Conservation (phyloP, 176 grass and related monocot species). For the Aegilops speltoides region DNA sequence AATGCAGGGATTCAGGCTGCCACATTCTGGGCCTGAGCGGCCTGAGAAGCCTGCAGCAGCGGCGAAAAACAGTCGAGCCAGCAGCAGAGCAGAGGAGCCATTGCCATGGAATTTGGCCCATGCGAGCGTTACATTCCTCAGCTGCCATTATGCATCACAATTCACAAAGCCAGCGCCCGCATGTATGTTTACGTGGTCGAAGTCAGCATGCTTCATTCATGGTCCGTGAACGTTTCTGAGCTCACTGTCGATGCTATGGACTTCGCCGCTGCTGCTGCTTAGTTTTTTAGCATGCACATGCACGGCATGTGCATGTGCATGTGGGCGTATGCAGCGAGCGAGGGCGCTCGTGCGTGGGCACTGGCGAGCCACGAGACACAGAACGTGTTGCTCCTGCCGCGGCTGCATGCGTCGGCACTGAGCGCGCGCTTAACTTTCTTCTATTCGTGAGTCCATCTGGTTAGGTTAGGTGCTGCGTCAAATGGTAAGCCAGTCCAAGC, state of each 20-base stretch:
- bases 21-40: constrained; percentile 7
- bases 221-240: background rate
- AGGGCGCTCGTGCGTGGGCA: background rate
- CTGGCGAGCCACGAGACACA: background rate
- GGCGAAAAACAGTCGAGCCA: background rate
- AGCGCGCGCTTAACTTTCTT: background rate
- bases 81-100: background rate
- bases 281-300: background rate
- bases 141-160: background rate
- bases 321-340: background rate
- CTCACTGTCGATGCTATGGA: background rate
- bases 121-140: background rate
- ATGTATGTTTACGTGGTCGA: background rate
- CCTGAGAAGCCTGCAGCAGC: background rate
- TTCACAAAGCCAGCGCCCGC: no score
- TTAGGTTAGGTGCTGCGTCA: background rate
- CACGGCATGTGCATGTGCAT: background rate
- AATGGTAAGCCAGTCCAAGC: background rate
- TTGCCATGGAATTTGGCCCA: background rate
- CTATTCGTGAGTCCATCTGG: background rate
- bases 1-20: background rate
- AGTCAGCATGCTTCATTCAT: no score
- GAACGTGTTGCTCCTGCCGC: background rate
- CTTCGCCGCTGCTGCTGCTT: background rate
- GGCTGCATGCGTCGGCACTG: background rate